Evolutionary conservation across 495 filamentous ascomycete species (phyloP).

Genomic region (Aspergillus kassunensis): DNA sequence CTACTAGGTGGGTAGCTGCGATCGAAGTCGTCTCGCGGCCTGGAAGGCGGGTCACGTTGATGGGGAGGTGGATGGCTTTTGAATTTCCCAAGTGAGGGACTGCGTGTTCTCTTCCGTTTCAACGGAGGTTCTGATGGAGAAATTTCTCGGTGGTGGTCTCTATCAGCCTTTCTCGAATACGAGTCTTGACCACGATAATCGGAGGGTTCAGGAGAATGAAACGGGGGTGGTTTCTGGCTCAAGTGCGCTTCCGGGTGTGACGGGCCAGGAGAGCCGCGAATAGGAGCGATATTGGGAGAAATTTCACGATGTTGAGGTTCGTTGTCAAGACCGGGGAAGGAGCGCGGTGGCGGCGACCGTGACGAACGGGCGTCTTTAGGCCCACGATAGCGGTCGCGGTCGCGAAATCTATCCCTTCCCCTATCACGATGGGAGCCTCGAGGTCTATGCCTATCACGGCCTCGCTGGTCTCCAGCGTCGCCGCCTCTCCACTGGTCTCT

Average conservation of each 20-base stretch:
- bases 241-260: constrained; percentile 12
- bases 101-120: constrained; percentile 46
- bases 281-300: constrained; percentile 25
- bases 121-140: constrained; percentile 31
- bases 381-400: constrained; percentile 29
- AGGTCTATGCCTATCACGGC: constrained; percentile 36
- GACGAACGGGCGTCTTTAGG: constrained; percentile 27
- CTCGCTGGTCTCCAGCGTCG: constrained; percentile 38
- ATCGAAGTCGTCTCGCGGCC: constrained; percentile 30
- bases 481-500: constrained; percentile 56
- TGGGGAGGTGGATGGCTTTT: constrained; percentile 19
- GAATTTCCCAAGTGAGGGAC: constrained; percentile 37
- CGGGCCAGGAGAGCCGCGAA: constrained; percentile 31
- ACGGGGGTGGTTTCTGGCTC: constrained; percentile 14
- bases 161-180: constrained; percentile 16
- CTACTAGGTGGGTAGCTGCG: constrained; percentile 26
- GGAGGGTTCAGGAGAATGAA: constrained; percentile 18
- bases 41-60: constrained; percentile 23
- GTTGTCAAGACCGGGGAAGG: constrained; percentile 27
- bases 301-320: constrained; percentile 31
- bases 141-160: constrained; percentile 30
- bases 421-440: constrained; percentile 39
- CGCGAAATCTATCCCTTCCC: constrained; percentile 32
- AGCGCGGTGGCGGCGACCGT: constrained; percentile 38
- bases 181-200: constrained; percentile 14